phyloP scores from a whole-genome alignment of 345 rosid species.

The Acer campestre region DNA sequence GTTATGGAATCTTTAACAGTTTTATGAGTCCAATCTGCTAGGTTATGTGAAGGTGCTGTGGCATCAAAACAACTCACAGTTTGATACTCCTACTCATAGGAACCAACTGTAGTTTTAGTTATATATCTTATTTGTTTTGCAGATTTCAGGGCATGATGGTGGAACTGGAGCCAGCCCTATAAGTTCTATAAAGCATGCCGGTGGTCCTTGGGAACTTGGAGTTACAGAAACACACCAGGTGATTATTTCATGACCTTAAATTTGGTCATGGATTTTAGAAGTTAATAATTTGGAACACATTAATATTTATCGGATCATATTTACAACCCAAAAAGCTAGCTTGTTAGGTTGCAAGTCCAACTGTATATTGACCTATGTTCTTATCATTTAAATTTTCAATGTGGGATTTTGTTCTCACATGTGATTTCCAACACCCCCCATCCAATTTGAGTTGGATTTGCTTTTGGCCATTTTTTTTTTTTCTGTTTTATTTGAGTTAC shows the following conservation, averaged over 20 bases:
- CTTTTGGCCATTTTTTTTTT: background rate
- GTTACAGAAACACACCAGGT: conserved; percentile 94
- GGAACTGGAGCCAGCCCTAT: conserved; percentile 99
- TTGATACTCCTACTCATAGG: background rate
- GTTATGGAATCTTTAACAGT: too few relatives aligned
- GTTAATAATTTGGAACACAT: background rate
- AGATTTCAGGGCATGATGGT: conserved; percentile 99
- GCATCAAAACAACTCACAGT: too few relatives aligned
- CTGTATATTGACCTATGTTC: background rate
- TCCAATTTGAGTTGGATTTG: background rate
- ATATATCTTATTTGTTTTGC: conserved; percentile 25
- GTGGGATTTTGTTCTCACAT: background rate
- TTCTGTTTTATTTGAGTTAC: background rate
- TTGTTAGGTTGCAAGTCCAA: background rate
- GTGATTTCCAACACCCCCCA: background rate
- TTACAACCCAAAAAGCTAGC: background rate
- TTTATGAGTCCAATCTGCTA: too few relatives aligned
- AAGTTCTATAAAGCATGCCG: conserved; percentile 98
- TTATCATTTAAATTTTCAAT: background rate
- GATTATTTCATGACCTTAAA: conserved; percentile 18
- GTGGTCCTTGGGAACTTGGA: conserved; percentile 99
- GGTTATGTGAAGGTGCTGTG: too few relatives aligned
- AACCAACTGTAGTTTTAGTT: background rate
- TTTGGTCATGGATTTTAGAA: background rate
- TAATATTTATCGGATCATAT: background rate